Evolutionary conservation across 2,329 filamentous ascomycete genomes (phyloP).

Genomic region (Neofusicoccum ribis): DNA sequence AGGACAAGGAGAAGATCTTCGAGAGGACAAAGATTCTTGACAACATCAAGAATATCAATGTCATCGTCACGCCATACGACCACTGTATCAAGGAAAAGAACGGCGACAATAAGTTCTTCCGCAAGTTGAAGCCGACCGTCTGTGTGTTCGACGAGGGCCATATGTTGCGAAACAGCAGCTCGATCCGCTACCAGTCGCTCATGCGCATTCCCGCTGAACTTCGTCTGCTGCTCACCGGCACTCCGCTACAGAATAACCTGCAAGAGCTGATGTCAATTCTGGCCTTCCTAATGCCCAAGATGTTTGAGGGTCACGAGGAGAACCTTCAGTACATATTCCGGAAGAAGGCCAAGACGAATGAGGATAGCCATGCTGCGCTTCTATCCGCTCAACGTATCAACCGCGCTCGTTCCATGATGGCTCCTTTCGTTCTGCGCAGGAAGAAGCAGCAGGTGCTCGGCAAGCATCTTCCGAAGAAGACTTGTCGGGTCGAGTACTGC

Average conservation of each 20-base stretch:
- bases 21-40: slow-evolving; percentile 68
- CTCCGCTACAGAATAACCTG: slow-evolving; percentile 91
- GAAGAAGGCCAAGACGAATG: slow-evolving; percentile 82
- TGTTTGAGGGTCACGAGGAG: slow-evolving; percentile 76
- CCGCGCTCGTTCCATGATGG: slow-evolving; percentile 86
- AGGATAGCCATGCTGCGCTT: slow-evolving; percentile 74
- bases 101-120: slow-evolving; percentile 63
- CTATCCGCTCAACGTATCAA: slow-evolving; percentile 84
- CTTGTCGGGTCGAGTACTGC: slow-evolving; percentile 75
- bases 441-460: slow-evolving; percentile 86
- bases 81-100: slow-evolving; percentile 57
- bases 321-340: slow-evolving; percentile 87
- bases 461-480: slow-evolving; percentile 77
- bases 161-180: slow-evolving; percentile 83
- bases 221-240: slow-evolving; percentile 84
- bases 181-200: slow-evolving; percentile 77
- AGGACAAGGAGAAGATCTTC: slow-evolving; percentile 64
- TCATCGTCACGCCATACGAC: slow-evolving; percentile 72
- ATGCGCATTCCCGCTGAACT: slow-evolving; percentile 77
- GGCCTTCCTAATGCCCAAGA: slow-evolving; percentile 85
- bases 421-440: slow-evolving; percentile 89
- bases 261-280: slow-evolving; percentile 88
- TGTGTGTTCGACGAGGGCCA: slow-evolving; percentile 94
- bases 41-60: slow-evolving; percentile 65
- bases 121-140: slow-evolving; percentile 56